A percentile compares a stretch with the other conserved stretches of the same genome.
These are phyloP conservation scores for Fusarium mundagurra DNA, from an alignment of 2,329 filamentous ascomycete genomes.

Conservation along the genomic window DNA sequence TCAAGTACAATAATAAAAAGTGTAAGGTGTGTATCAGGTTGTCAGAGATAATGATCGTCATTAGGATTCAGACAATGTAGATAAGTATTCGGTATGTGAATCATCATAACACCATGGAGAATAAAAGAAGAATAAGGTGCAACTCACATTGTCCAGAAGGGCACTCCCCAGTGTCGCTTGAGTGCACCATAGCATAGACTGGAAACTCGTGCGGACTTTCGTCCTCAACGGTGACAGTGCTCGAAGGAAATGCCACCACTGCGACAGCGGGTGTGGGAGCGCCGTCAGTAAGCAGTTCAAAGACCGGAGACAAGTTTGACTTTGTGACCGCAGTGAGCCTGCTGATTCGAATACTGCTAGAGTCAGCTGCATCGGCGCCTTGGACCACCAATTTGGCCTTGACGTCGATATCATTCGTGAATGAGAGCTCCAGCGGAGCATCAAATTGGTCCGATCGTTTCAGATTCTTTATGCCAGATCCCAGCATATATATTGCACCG, in stretches of 20 bases:
- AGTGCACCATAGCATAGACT: conserved; percentile 76
- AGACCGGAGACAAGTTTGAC: conserved; percentile 71
- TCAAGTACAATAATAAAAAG: conserved; percentile 9
- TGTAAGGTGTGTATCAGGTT: conserved; percentile 74
- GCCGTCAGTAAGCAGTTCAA: conserved; percentile 77
- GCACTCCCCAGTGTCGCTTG: conserved; percentile 92
- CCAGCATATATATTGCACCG: conserved; percentile 89
- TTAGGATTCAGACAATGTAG: conserved; percentile 98
- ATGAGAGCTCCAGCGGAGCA: conserved; percentile 54
- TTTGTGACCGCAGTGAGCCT: conserved; percentile 76
- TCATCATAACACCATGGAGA: conserved; percentile 79
- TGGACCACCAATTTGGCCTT: conserved; percentile 65
- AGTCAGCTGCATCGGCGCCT: conserved; percentile 47
- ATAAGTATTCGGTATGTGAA: conserved; percentile 90
- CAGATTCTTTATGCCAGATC: conserved; percentile 67
- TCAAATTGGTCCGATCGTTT: conserved; percentile 32
- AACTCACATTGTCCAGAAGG: conserved; percentile 89
- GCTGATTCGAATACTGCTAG: conserved; percentile 54
- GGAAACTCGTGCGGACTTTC: conserved; percentile 55
- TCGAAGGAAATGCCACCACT: conserved; percentile 72
- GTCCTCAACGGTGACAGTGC: conserved; percentile 52
- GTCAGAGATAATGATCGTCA: conserved; percentile 91
- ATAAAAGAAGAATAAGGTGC: conserved; percentile 22
- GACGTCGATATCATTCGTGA: conserved; percentile 68
- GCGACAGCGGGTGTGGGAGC: conserved; percentile 79